A percentile compares a stretch with the other conserved stretches of the same genome.
Evolutionary conservation across 345 rosid species (phyloP).

Genomic region (Lepidium didymum): DNA sequence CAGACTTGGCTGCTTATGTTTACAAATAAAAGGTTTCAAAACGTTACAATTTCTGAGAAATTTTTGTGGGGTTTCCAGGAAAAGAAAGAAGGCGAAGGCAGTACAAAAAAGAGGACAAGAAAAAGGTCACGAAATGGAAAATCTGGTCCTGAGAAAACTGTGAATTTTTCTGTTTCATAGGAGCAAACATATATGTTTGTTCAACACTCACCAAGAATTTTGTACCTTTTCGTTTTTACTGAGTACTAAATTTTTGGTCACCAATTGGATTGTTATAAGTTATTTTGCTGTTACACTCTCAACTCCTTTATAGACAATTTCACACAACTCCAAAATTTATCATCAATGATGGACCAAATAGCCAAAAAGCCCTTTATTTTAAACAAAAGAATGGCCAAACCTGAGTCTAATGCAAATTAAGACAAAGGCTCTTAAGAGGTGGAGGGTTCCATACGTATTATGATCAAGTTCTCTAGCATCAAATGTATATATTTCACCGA

Average conservation of each 20-base stretch:
- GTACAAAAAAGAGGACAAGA: slow-evolving; percentile 7
- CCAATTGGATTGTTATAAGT: background rate
- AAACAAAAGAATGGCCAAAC: background rate
- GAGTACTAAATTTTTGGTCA: background rate
- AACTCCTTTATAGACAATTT: background rate
- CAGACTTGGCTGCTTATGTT: background rate
- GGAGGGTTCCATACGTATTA: background rate
- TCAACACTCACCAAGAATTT: background rate
- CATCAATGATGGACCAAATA: background rate
- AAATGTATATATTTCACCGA: background rate
- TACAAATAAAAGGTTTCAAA: background rate
- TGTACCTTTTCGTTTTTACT: background rate
- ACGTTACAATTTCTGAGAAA: background rate
- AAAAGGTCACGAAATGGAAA: slow-evolving; percentile 12
- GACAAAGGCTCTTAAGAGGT: background rate
- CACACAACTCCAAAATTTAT: background rate
- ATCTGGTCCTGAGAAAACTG: slow-evolving; percentile 1
- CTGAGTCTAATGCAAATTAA: background rate
- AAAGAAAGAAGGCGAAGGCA: background rate
- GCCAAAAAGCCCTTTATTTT: background rate
- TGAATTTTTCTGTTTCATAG: slow-evolving; percentile 3
- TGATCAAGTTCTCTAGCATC: background rate
- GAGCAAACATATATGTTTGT: background rate
- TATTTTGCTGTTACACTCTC: background rate
- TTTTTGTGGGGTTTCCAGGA: slow-evolving; percentile 4